A percentile compares a stretch with the other conserved stretches of the same genome.
Conservation (phyloP, 306 rosid genomes). For the Hippophae rhamnoides region DNA sequence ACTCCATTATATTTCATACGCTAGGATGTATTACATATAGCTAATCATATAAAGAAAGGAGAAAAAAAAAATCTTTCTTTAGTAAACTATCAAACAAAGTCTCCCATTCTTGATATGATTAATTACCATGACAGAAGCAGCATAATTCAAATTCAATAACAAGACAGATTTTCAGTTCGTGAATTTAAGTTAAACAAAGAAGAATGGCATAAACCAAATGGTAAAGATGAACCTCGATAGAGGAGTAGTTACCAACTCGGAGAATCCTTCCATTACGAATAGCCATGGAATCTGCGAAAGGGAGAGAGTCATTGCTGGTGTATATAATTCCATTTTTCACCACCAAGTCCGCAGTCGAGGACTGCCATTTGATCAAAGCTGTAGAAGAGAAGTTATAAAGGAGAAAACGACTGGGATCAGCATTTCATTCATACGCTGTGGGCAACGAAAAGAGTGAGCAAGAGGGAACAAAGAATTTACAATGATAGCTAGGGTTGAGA, state of each 20-base stretch:
- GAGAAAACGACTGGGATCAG: background rate
- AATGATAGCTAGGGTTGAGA: too few relatives aligned
- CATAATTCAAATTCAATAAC: too few relatives aligned
- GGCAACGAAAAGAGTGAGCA: slow-evolving; percentile 25
- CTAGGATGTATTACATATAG: too few relatives aligned
- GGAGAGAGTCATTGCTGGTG: slow-evolving; percentile 62
- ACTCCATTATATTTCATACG: too few relatives aligned
- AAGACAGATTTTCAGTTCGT: background rate
- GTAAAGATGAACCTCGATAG: slow-evolving; percentile 37
- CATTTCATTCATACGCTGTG: slow-evolving; percentile 14
- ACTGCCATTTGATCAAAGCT: slow-evolving; percentile 22
- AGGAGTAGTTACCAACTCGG: slow-evolving; percentile 53
- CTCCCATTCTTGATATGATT: too few relatives aligned
- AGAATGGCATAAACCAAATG: background rate
- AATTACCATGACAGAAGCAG: too few relatives aligned
- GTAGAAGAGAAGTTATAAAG: background rate
- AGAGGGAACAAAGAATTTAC: slow-evolving; percentile 16
- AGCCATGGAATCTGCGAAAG: slow-evolving; percentile 72
- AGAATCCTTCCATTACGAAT: slow-evolving; percentile 55
- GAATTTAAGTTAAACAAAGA: background rate
- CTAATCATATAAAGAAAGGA: too few relatives aligned
- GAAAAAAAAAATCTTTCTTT: too few relatives aligned
- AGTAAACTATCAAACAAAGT: too few relatives aligned
- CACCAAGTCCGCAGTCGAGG: slow-evolving; percentile 46
- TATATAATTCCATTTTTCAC: slow-evolving; percentile 50